These are phyloP conservation scores for Rhizophora apiculata DNA, from an alignment of 345 rosid species.

Conservation along the genomic window DNA sequence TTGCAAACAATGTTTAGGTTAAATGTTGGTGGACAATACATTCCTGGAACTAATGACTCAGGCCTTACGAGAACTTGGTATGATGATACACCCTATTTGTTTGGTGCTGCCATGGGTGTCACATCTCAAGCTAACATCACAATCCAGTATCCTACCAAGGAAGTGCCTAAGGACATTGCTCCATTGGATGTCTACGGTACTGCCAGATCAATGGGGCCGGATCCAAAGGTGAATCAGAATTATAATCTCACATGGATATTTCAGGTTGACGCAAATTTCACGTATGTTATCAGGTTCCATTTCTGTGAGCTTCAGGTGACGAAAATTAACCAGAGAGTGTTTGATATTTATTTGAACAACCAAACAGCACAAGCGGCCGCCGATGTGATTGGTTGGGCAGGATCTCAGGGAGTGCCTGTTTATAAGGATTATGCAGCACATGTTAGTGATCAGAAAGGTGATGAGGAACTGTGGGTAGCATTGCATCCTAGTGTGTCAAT, in stretches of 20 bases:
- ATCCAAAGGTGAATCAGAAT: slow-evolving; percentile 12
- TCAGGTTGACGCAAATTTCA: slow-evolving; percentile 20
- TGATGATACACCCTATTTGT: slow-evolving; percentile 28
- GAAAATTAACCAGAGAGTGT: slow-evolving; percentile 20
- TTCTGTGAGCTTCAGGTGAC: slow-evolving; percentile 21
- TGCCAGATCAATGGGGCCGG: slow-evolving; percentile 20
- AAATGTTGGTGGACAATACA: slow-evolving; percentile 27
- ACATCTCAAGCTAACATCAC: slow-evolving; percentile 10
- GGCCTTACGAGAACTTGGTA: slow-evolving; percentile 29
- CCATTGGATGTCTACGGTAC: slow-evolving; percentile 21
- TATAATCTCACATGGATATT: slow-evolving; percentile 25
- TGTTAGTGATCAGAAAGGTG: slow-evolving; percentile 10
- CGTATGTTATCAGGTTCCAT: slow-evolving; percentile 22
- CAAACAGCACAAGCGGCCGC: slow-evolving; percentile 22
- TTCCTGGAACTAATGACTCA: slow-evolving; percentile 24
- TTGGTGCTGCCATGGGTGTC: slow-evolving; percentile 18
- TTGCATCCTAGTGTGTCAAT: slow-evolving; percentile 20
- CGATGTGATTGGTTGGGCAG: slow-evolving; percentile 30
- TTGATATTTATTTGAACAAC: slow-evolving; percentile 26
- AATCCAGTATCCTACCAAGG: slow-evolving; percentile 15
- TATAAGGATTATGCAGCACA: slow-evolving; percentile 26
- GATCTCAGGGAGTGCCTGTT: slow-evolving; percentile 16
- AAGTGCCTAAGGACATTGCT: slow-evolving; percentile 12
- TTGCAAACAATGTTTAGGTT: slow-evolving; percentile 26
- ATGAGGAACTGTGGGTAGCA: slow-evolving; percentile 27